phyloP scores from a whole-genome alignment of 2,329 filamentous ascomycete species.

The Elsinoe fawcettii region DNA sequence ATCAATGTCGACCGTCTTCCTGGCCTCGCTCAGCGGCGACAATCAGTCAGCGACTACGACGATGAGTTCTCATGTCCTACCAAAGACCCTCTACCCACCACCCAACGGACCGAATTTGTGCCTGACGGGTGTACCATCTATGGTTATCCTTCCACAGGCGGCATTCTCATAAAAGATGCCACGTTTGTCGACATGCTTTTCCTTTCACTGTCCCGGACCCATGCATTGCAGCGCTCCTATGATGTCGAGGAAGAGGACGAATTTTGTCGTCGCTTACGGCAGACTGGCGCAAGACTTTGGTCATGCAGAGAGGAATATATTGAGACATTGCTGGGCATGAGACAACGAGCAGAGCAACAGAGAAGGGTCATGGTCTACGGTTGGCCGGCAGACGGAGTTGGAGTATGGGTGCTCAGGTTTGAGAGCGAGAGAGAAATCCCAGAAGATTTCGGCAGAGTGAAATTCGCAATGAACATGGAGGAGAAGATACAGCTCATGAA shows the following conservation, averaged over 20 bases:
- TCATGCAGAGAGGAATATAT: neutral
- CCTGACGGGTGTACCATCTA: neutral
- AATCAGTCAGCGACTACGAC: no score
- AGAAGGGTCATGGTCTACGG: neutral
- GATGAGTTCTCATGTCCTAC: no score
- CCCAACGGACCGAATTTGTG: neutral
- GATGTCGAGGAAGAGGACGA: neutral
- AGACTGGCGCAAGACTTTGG: conserved; percentile 1
- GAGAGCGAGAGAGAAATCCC: neutral
- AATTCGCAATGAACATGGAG: conserved; percentile 8
- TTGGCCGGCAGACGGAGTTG: neutral
- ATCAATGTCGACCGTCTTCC: no score
- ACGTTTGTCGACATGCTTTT: neutral
- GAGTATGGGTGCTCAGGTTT: neutral
- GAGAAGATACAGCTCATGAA: conserved; percentile 3
- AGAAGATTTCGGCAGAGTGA: neutral
- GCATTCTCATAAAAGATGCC: conserved; percentile 2
- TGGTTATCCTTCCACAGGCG: no score
- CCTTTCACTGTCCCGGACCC: neutral
- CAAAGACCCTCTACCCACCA: no score
- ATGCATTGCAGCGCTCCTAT: neutral
- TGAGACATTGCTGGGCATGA: neutral
- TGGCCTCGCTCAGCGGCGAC: no score
- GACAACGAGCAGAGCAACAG: neutral
- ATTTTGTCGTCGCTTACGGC: conserved; percentile 4